Evolutionary conservation across 2,329 filamentous ascomycete species (phyloP).

Genomic region (Apiospora aurea): DNA sequence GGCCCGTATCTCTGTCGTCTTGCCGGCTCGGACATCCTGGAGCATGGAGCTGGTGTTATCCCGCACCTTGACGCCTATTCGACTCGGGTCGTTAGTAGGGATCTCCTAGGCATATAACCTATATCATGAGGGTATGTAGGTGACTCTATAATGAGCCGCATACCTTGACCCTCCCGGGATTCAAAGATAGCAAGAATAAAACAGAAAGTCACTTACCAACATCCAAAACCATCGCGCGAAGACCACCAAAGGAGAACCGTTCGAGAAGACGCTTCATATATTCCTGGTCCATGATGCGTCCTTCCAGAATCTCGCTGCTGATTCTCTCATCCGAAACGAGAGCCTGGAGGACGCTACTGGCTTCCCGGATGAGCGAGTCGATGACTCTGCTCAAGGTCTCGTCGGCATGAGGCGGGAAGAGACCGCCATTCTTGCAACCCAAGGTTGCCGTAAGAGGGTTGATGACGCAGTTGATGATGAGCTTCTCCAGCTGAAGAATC

Average conservation of each 20-base stretch:
- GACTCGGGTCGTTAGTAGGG: background rate
- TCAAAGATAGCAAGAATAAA: background rate
- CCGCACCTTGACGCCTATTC: slow-evolving; percentile 49
- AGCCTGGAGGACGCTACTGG: slow-evolving; percentile 73
- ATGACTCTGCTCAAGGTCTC: slow-evolving; percentile 64
- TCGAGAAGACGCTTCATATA: slow-evolving; percentile 35
- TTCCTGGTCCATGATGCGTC: slow-evolving; percentile 25
- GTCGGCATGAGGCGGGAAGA: slow-evolving; percentile 58
- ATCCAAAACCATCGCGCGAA: slow-evolving; percentile 54
- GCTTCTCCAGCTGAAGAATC: slow-evolving; percentile 81
- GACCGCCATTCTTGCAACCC: slow-evolving; percentile 77
- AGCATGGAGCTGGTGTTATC: slow-evolving; percentile 69
- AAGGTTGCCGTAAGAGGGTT: slow-evolving; percentile 87
- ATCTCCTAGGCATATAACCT: background rate
- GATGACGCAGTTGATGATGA: slow-evolving; percentile 80
- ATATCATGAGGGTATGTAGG: background rate
- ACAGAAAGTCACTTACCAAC: slow-evolving; percentile 43
- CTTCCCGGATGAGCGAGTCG: slow-evolving; percentile 75
- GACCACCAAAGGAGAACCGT: slow-evolving; percentile 51
- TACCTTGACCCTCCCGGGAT: background rate
- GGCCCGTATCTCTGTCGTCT: slow-evolving; percentile 62
- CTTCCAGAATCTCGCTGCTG: slow-evolving; percentile 47
- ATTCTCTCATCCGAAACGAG: slow-evolving; percentile 66
- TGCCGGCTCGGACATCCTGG: slow-evolving; percentile 61
- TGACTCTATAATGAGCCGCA: background rate